phyloP scores from a whole-genome alignment of 2,329 filamentous ascomycete species.

The Fragosphaeria purpurea region DNA sequence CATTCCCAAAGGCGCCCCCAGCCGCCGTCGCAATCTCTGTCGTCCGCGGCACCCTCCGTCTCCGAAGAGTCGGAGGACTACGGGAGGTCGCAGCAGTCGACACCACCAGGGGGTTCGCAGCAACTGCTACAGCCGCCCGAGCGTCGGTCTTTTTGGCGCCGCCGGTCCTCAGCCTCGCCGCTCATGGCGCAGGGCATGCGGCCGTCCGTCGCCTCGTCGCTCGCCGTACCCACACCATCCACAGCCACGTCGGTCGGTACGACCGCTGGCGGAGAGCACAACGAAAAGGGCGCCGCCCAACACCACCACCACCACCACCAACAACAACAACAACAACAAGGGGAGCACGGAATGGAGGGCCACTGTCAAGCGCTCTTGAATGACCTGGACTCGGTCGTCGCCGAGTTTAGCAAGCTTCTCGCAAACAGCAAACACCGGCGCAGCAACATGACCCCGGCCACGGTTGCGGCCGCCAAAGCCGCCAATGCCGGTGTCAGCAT shows the following conservation, averaged over 20 bases:
- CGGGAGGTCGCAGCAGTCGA: constrained; percentile 36
- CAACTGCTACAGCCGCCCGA: constrained; percentile 29
- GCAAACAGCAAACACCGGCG: constrained; percentile 71
- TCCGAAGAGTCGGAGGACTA: constrained; percentile 45
- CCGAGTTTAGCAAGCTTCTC: constrained; percentile 71
- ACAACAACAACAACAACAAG: constrained; percentile 28
- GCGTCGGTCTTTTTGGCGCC: constrained; percentile 80
- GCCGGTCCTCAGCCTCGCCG: constrained; percentile 57
- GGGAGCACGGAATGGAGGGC: constrained; percentile 63
- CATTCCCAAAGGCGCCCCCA: constrained; percentile 19
- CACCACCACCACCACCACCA: constrained; percentile 19
- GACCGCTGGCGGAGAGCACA: not conserved
- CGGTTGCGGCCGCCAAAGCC: constrained; percentile 28
- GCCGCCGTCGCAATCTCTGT: constrained; percentile 25
- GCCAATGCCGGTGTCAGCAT: constrained; percentile 30
- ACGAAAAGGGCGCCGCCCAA: constrained; percentile 17
- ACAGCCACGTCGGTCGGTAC: not conserved
- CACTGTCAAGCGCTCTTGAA: constrained; percentile 74
- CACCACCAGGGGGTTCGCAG: constrained; percentile 8
- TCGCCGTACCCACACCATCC: constrained; percentile 32
- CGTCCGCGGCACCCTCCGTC: constrained; percentile 28
- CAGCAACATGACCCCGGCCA: constrained; percentile 40
- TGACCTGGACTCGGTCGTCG: constrained; percentile 74
- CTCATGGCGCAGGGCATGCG: constrained; percentile 31
- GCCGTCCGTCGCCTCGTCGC: constrained; percentile 26